phyloP scores from a whole-genome alignment of 2,329 filamentous ascomycete species.

The Polytolypa hystricis region DNA sequence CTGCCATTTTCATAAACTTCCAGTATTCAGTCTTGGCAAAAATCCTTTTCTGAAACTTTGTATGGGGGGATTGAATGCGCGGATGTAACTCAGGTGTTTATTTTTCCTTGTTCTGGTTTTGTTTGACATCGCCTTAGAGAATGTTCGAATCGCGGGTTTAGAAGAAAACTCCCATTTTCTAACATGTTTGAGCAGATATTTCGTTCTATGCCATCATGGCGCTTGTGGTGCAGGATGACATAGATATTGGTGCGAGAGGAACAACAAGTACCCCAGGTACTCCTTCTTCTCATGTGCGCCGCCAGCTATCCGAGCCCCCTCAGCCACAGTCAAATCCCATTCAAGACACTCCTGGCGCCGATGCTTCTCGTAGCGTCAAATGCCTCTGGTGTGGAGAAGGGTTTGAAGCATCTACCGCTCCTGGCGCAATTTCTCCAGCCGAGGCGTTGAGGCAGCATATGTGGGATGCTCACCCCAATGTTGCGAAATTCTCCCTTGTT shows the following conservation, averaged over 20 bases:
- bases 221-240: slow-evolving; percentile 22
- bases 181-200: slow-evolving; percentile 3
- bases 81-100: too few species aligned
- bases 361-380: slow-evolving; percentile 13
- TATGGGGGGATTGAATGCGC: too few species aligned
- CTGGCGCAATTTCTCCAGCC: slow-evolving; percentile 17
- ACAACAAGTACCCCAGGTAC: neutral
- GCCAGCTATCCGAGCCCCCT: slow-evolving; percentile 30
- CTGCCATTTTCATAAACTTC: too few species aligned
- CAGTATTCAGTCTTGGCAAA: too few species aligned
- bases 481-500: slow-evolving; percentile 17
- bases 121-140: too few species aligned
- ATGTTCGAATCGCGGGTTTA: too few species aligned
- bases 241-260: slow-evolving; percentile 26
- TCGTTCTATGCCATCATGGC: slow-evolving; percentile 18
- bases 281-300: slow-evolving; percentile 21
- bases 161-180: too few species aligned
- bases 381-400: slow-evolving; percentile 28
- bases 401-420: slow-evolving; percentile 17
- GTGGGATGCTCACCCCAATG: slow-evolving; percentile 23
- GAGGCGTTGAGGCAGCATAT: slow-evolving; percentile 25
- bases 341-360: slow-evolving; percentile 17
- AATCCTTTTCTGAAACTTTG: too few species aligned
- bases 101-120: too few species aligned
- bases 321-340: slow-evolving; percentile 24